A percentile compares a stretch with the other conserved stretches of the same genome.
Conservation (phyloP, 1,284 basidiomycete genomes). For the Ceratobasidium sp. region DNA sequence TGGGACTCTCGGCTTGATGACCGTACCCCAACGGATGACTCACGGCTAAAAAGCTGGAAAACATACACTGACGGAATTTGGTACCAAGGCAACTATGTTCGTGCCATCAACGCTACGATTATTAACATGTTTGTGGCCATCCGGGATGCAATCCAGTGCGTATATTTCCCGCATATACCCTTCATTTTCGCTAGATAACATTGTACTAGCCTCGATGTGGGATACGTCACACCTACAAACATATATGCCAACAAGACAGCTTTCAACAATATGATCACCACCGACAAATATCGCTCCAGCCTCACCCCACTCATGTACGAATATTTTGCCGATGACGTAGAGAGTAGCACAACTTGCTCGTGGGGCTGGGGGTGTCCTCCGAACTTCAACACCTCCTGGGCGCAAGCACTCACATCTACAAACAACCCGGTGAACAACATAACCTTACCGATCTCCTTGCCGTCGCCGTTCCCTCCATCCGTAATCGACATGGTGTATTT, state of each 20-base stretch:
- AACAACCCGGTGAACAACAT: conserved; percentile 3
- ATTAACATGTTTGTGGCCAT: conserved; percentile 2
- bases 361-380: conserved; percentile 17
- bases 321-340: not conserved
- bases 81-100: not conserved
- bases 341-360: not conserved
- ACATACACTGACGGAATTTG: not conserved
- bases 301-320: not conserved
- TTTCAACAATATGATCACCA: not conserved
- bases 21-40: not conserved
- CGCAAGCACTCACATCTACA: not conserved
- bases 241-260: conserved; percentile 12
- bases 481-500: conserved; percentile 32
- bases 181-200: not conserved
- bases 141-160: conserved; percentile 20
- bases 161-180: not conserved
- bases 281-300: not conserved
- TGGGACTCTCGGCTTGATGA: not conserved
- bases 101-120: conserved; percentile 2
- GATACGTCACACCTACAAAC: not conserved
- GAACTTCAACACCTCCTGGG: conserved; percentile 11
- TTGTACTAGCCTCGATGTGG: conserved; percentile 1
- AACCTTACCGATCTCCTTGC: not conserved
- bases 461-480: not conserved
- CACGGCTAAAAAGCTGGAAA: not conserved